Evolutionary conservation across 805 yeast genomes (phyloP).

Genomic region (Myxozyma udenii): DNA sequence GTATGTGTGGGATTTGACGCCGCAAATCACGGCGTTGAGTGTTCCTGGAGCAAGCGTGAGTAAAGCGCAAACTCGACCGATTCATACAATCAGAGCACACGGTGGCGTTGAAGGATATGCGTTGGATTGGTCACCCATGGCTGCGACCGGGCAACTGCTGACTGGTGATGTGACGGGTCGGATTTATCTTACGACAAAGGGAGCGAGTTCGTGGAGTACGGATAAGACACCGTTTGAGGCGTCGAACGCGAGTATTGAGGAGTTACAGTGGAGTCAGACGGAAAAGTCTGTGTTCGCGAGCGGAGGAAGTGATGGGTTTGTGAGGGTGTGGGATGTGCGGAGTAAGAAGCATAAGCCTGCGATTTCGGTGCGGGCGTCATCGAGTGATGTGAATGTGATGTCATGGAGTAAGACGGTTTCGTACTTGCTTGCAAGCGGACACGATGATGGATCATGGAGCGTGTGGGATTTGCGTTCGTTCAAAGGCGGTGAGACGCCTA

Average conservation of each 20-base stretch:
- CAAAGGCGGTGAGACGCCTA: slow-evolving; percentile 49
- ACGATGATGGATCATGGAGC: slow-evolving; percentile 96
- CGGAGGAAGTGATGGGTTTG: slow-evolving; percentile 85
- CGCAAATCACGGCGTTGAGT: slow-evolving; percentile 79
- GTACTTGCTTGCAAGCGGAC: slow-evolving; percentile 89
- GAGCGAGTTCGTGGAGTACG: slow-evolving; percentile 74
- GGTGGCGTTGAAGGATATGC: slow-evolving; percentile 98
- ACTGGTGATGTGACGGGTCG: slow-evolving; percentile 89
- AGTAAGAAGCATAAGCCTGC: slow-evolving; percentile 91
- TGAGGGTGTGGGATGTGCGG: slow-evolving; percentile 95
- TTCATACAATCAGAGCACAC: slow-evolving; percentile 76
- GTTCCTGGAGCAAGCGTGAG: slow-evolving; percentile 82
- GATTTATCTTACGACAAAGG: slow-evolving; percentile 72
- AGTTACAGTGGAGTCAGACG: slow-evolving; percentile 91
- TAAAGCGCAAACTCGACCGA: slow-evolving; percentile 71
- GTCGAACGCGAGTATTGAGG: slow-evolving; percentile 70
- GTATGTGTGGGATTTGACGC: slow-evolving; percentile 71
- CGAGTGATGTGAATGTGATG: slow-evolving; percentile 86
- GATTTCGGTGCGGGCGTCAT: slow-evolving; percentile 73
- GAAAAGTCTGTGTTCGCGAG: slow-evolving; percentile 95
- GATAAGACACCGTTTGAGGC: slow-evolving; percentile 71
- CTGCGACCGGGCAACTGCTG: slow-evolving; percentile 66
- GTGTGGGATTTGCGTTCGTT: slow-evolving; percentile 95
- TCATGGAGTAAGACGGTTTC: slow-evolving; percentile 90
- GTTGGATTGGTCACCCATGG: slow-evolving; percentile 90